Base-by-base conservation (phyloP, 306 rosid genomes). In the Canavalia gladiata region DNA sequence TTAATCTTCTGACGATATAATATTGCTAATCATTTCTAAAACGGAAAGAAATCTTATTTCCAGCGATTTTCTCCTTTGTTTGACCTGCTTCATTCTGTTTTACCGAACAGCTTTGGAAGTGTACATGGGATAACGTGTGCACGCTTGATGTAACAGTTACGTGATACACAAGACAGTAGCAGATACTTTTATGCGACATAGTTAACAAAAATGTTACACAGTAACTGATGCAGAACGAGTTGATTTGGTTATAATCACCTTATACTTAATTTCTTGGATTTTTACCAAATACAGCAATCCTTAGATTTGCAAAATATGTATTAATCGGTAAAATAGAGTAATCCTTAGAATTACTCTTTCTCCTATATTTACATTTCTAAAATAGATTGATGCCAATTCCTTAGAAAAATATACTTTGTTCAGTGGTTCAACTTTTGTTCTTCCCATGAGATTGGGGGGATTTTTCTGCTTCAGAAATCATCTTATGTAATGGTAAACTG, bases 181-280 rank as follows among this genome's bases (percentile, higher is more conserved):
- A 66, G 52, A 66, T 66, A 66, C 42, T 2, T 42, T 66, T 66
- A 66, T 49, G 72, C 25, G 13, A 39, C 50, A 65, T 6, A 39
- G 33, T 65, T 39, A 7, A 7, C 71, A 37, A 65, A 35, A 37
- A 37, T 37, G 39, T 35, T 1, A 35, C 39, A 35, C 39, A 35
- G 2, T 35, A 35, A 35, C 39, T 35, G 3, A 35, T 35, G 13
- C 57, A 52, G 13, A 55, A 5, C 31, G 4, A 55, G 18, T 51
- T 4, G 18, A 25, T 11, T 7, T 9, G 37, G 3, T 33, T 11
- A 8, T 10, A 60, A 11, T 33, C 30, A 30, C 45, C 30, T 18
- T 18, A 18, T 18, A 18, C 25, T 18, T 18, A 18, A 18, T 18
- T 18, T 18, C 25, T 18, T 18, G 25, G 25, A 18, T 18, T 18